Conservation (phyloP, 352 stramenopile species). For the Globisporangium cystogenes region DNA sequence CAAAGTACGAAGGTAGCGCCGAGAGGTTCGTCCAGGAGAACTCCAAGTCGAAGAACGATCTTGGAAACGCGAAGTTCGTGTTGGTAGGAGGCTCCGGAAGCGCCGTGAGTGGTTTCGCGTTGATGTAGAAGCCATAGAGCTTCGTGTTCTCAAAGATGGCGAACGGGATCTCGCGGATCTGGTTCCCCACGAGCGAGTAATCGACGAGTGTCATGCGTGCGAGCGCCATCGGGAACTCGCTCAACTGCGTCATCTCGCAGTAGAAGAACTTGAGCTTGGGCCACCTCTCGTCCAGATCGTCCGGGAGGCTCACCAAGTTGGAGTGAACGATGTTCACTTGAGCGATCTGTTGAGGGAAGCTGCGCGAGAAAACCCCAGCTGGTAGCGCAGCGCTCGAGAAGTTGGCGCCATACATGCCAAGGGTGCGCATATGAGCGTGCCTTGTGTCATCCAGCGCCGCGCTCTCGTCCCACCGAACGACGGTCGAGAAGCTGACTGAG, state of each 20-base stretch:
- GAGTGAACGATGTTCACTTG: slow-evolving; percentile 29
- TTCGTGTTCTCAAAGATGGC: slow-evolving; percentile 5
- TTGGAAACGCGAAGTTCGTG: not conserved
- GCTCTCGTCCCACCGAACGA: slow-evolving; percentile 17
- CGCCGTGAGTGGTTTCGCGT: slow-evolving; percentile 14
- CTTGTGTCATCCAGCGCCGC: slow-evolving; percentile 17
- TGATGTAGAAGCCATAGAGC: slow-evolving; percentile 7
- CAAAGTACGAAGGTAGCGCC: slow-evolving; percentile 6
- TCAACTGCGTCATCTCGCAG: slow-evolving; percentile 6
- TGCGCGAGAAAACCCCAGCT: slow-evolving; percentile 16
- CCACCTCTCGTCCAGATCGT: slow-evolving; percentile 34
- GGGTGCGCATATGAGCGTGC: slow-evolving; percentile 17
- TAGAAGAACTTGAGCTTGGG: slow-evolving; percentile 7
- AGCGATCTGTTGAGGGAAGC: slow-evolving; percentile 18
- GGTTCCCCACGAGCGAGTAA: slow-evolving; percentile 18
- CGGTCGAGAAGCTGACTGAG: slow-evolving; percentile 37
- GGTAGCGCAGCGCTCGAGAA: slow-evolving; percentile 23
- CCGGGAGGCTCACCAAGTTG: slow-evolving; percentile 19
- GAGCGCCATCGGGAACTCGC: slow-evolving; percentile 1
- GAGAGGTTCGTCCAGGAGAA: slow-evolving; percentile 5
- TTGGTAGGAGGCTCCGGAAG: slow-evolving; percentile 8
- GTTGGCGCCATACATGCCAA: slow-evolving; percentile 27
- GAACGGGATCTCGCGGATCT: slow-evolving; percentile 5
- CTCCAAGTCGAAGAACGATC: not conserved
- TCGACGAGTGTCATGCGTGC: slow-evolving; percentile 3